These are phyloP conservation scores for Camelina laxa DNA, from an alignment of 345 rosid genomes.

Conservation along the genomic window DNA sequence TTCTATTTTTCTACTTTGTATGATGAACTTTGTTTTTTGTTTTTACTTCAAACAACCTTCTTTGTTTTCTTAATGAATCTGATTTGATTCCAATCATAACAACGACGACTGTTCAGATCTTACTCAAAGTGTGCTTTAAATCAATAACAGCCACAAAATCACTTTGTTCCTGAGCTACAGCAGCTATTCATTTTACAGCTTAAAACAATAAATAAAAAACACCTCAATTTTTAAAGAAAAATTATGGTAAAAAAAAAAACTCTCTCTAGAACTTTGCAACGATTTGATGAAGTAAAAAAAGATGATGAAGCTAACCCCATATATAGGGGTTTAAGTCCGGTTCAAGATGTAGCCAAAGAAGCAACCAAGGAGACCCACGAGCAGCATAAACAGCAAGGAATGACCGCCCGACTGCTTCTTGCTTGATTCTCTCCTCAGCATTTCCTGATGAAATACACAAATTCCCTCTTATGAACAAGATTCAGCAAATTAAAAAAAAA, in stretches of 20 bases:
- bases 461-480: not conserved
- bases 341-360: conserved; percentile 62
- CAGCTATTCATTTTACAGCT: conserved; percentile 38
- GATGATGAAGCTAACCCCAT: conserved; percentile 29
- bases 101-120: conserved; percentile 4
- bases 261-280: not conserved
- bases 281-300: not conserved
- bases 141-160: conserved; percentile 26
- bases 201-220: not conserved
- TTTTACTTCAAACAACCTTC: not conserved
- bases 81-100: conserved; percentile 8
- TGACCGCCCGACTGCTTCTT: conserved; percentile 52
- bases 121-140: conserved; percentile 2
- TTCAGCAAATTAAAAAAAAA: not conserved
- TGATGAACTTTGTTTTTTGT: not conserved
- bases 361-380: conserved; percentile 65
- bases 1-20: not conserved
- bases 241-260: not conserved
- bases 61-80: not conserved
- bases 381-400: conserved; percentile 53
- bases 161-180: conserved; percentile 21
- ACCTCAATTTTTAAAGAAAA: not conserved
- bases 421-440: conserved; percentile 58
- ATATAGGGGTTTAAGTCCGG: conserved; percentile 35
- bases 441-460: conserved; percentile 53